Evolutionary conservation across 495 filamentous ascomycete species (phyloP), one percentile per base, ranked within the genome.

Genomic region (Aspergillus incahuasiensis): DNA sequence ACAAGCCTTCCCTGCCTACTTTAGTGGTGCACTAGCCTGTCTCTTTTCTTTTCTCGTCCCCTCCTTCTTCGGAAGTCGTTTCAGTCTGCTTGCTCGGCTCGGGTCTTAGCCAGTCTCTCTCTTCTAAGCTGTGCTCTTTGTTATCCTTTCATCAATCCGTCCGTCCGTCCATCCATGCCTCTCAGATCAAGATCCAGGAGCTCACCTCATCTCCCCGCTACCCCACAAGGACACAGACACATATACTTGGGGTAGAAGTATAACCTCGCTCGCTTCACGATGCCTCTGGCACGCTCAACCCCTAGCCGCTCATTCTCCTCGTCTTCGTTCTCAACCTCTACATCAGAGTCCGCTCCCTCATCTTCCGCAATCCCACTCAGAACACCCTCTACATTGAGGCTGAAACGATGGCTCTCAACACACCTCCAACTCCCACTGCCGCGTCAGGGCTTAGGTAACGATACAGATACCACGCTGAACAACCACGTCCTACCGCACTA

Each of bases 381-480:
- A 39, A 3, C 19, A 0, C 20, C 34, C 34, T 50, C 48, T 0
- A 40, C 48, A 12, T 34, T 24, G 4, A 24, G 35, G 38, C 20
- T 50, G 16, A 50, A 40, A 39, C 48, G 34, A 40, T 50, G 48
- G 48, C 12, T 50, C n/a, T 40, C 48, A 11, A 40, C 34, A 13
- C 34, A 40, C 6, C 48, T 39, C 8, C 13, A 18, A 2, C 11
- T 34, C 1, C 48, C 7, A 24, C 48, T 35, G 32, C 2, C 32
- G 6, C 32, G 32, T 35, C 25, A 28, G 25, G 8, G 25, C 25
- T 28, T 8, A 4, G 32, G 12, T 12, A 2, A 11, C 13, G 32
- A 35, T 15, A 35, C 32, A 9, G 32, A 35, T 35, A 25, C 13
- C 34, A 12, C 7, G 7, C 7, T 12, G 2, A 35, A 35, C 34